Conservation (phyloP, 306 rosid genomes). For the Trifolium subterraneum region DNA sequence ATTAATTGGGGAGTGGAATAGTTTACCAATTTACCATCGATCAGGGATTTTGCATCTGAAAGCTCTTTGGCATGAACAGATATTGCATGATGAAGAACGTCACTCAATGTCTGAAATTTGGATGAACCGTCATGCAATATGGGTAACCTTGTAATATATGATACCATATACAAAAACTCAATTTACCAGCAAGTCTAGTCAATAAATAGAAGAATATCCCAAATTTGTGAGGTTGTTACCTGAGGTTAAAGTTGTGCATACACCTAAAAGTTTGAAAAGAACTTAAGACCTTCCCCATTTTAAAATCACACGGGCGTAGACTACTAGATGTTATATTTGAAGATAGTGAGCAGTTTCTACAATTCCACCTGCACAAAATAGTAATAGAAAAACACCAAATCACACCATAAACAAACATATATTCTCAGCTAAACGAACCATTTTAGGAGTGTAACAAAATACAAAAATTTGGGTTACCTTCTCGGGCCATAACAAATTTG, state of each 20-base stretch:
- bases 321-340: conserved; percentile 78
- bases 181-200: conserved; percentile 22
- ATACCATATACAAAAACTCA: conserved; percentile 28
- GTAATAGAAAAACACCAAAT: conserved; percentile 26
- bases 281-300: conserved; percentile 79
- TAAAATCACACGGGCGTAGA: conserved; percentile 91
- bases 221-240: conserved; percentile 55
- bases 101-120: conserved; percentile 60
- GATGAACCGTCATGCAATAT: conserved; percentile 59
- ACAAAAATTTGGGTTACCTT: conserved; percentile 55
- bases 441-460: neutral
- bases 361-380: conserved; percentile 73
- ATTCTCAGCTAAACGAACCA: neutral
- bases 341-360: conserved; percentile 73
- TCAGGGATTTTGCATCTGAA: conserved; percentile 61
- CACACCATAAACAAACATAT: conserved; percentile 8
- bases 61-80: conserved; percentile 75
- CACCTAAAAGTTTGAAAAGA: conserved; percentile 82
- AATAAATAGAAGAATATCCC: conserved; percentile 5
- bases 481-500: conserved; percentile 85
- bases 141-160: conserved; percentile 68
- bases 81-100: conserved; percentile 68
- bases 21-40: conserved; percentile 87
- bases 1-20: neutral
- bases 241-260: conserved; percentile 71